These are phyloP conservation scores for Hanseniaspora valbyensis DNA, from an alignment of 805 yeast species.

Conservation along the genomic window DNA sequence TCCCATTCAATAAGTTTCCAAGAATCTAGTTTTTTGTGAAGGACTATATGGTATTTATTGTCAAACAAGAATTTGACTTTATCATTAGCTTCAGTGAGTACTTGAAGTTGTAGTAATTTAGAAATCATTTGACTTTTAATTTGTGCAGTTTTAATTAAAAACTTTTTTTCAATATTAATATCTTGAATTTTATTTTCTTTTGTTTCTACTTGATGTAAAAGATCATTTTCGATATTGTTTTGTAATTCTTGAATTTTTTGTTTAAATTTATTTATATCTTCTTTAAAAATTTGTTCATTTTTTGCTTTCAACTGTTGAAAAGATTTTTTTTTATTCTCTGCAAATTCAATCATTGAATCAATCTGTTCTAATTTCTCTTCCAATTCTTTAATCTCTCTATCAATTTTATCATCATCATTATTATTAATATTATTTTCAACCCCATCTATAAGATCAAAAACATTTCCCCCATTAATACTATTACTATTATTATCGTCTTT, in stretches of 20 bases:
- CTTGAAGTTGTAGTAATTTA: neutral
- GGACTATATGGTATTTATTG: neutral
- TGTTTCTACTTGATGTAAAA: conserved; percentile 15
- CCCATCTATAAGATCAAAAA: no score
- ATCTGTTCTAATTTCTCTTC: neutral
- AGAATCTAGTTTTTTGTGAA: neutral
- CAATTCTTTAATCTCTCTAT: neutral
- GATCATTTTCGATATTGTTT: conserved; percentile 11
- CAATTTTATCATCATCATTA: neutral
- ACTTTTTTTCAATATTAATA: neutral
- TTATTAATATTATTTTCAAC: no score
- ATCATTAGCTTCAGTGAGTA: neutral
- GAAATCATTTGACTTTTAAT: neutral
- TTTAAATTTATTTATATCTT: conserved; percentile 5
- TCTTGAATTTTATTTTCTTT: conserved; percentile 2
- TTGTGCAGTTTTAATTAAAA: neutral
- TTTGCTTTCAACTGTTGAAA: conserved; percentile 19
- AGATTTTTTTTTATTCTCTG: conserved; percentile 29
- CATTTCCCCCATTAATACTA: no score
- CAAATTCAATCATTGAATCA: conserved; percentile 30
- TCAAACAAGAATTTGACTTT: conserved; percentile 4
- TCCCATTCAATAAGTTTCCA: conserved; percentile 10
- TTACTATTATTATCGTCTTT: neutral
- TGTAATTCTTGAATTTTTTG: conserved; percentile 2
- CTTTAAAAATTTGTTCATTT: conserved; percentile 18